A percentile compares a stretch with the other conserved stretches of the same genome.
Conservation (phyloP, 805 yeast genomes). For the Sugiyamaella smithiae region DNA sequence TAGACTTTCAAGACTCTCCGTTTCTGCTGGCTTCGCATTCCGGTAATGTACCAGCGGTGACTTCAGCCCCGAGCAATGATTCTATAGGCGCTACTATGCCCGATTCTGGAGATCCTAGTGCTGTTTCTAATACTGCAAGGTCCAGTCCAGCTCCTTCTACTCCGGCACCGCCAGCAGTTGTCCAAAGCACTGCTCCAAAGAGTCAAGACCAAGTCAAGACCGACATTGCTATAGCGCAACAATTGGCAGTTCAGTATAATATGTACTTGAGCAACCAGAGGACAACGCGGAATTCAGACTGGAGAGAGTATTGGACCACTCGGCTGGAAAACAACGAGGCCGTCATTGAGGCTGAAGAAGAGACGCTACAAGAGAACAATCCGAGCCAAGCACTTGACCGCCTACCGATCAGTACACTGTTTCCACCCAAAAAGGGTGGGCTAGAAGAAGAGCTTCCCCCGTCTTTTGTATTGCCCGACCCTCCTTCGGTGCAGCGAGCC, state of each 20-base stretch:
- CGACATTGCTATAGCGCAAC: conserved; percentile 19
- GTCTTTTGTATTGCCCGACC: conserved; percentile 21
- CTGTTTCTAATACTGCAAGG: neutral
- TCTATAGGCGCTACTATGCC: neutral
- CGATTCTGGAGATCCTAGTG: neutral
- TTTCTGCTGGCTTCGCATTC: conserved; percentile 7
- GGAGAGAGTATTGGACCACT: conserved; percentile 35
- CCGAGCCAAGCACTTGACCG: conserved; percentile 8
- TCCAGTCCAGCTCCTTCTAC: neutral
- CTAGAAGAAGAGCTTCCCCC: conserved; percentile 19
- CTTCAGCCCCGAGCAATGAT: neutral
- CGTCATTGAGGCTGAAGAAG: conserved; percentile 38
- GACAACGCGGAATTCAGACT: conserved; percentile 28
- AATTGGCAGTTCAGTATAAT: conserved; percentile 27
- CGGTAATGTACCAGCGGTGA: neutral
- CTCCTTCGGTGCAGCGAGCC: conserved; percentile 15
- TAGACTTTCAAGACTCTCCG: conserved; percentile 26
- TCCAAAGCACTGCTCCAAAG: neutral
- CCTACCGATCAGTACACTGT: conserved; percentile 1
- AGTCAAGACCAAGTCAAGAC: neutral
- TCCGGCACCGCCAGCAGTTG: neutral
- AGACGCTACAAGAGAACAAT: conserved; percentile 36
- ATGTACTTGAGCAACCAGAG: conserved; percentile 31
- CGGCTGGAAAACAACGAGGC: conserved; percentile 13
- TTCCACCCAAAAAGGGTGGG: conserved; percentile 16